Evolutionary conservation across 345 rosid genomes (phyloP), one percentile per base, ranked within the genome.

Genomic region (Lepidium africanum): DNA sequence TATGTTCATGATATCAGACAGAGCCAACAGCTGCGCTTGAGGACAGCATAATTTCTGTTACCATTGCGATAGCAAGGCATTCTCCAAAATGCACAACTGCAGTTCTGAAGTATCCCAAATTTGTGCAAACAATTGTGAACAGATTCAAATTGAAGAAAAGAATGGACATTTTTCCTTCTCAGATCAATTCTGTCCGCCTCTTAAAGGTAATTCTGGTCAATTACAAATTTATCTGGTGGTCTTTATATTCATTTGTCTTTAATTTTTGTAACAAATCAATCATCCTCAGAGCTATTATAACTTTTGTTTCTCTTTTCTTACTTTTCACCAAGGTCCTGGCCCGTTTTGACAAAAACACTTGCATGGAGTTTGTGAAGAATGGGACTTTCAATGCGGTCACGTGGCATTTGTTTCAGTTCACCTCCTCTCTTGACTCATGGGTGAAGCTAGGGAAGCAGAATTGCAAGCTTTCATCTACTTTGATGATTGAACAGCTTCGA

Each of bases 401-500:
- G 27, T 82, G 81, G 79, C 86, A 93, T 78, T 81, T 93, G 67
- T 88, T 84, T 80, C 85, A 73, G 72, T 73, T 78, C 66, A 64
- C 78, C 69, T 72, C 76, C 35, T 85, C 92, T 46, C 85, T 93
- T 67, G 89, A 90, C 37, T 78, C 86, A 17, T 88, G 94, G 97
- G 27, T 84, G 45, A 82, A 77, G 68, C 58, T 74, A 71, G 98
- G 96, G 73, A 86, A 76, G 76, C 93, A 88, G 64, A 81, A 69
- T 27, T 86, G 86, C 82, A 85, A 77, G 76, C 84, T 86, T 64
- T 84, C 80, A 40, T 83, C 91, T 9, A 80, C 84, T 46, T 79
- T 90, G 81, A 82, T 81, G 87, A 86, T 85, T 82, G 96, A 93
- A 80, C 94, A 90, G 69, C 81, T 93, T 56, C 89, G 86, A 5